phyloP scores from a whole-genome alignment of 2,329 filamentous ascomycete genomes.

The Hypoxylon sp. region DNA sequence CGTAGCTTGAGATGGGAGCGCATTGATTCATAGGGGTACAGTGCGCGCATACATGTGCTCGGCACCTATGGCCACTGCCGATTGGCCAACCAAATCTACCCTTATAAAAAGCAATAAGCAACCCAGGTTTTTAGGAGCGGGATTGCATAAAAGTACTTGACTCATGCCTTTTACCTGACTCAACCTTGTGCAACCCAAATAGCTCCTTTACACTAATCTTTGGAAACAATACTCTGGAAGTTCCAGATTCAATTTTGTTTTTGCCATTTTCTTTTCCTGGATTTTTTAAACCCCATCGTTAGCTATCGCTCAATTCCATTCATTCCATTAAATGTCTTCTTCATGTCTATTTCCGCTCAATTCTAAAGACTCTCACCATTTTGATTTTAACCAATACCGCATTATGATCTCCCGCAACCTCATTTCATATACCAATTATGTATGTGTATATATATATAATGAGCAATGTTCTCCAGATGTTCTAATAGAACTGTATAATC shows the following conservation, averaged over 20 bases:
- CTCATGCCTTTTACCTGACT: constrained; percentile 49
- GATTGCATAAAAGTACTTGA: constrained; percentile 47
- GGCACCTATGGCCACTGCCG: not conserved
- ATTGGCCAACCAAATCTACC: not conserved
- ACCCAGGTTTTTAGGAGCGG: constrained; percentile 36
- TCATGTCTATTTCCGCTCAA: not conserved
- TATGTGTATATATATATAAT: not conserved
- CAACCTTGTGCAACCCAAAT: constrained; percentile 46
- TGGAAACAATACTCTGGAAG: constrained; percentile 45
- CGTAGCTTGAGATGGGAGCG: too few species aligned
- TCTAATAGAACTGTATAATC: not conserved
- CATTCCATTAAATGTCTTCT: too few species aligned
- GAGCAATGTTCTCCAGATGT: not conserved
- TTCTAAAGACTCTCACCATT: not conserved
- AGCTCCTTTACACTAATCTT: constrained; percentile 48
- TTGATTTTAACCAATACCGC: not conserved
- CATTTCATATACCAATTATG: not conserved
- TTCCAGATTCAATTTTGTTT: constrained; percentile 47
- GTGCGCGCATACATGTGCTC: not conserved
- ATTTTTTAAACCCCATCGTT: too few species aligned
- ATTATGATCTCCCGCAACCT: not conserved
- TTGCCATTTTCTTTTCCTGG: constrained; percentile 25
- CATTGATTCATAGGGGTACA: not conserved
- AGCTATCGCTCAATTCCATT: too few species aligned
- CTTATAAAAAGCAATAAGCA: constrained; percentile 25